Evolutionary conservation across 768 basidiomycete species (phyloP).

Genomic region (Chiua virens): DNA sequence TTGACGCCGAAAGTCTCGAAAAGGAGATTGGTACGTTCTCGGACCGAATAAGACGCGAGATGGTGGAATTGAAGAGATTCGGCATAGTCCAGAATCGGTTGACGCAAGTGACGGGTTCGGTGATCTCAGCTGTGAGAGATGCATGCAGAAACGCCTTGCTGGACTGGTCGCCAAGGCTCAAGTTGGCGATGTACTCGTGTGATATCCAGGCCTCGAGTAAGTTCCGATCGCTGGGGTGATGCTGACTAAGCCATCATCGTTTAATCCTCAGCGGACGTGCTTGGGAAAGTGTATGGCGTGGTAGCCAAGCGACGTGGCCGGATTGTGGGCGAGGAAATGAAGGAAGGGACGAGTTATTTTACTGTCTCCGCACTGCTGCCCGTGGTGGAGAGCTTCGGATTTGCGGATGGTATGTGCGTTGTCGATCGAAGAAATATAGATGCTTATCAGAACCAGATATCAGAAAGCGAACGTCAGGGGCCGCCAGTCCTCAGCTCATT

Average conservation of each 20-base stretch:
- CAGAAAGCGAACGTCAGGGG: constrained; percentile 92
- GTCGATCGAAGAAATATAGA: neutral
- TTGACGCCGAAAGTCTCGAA: constrained; percentile 58
- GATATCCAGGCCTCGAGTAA: constrained; percentile 97
- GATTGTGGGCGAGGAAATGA: constrained; percentile 98
- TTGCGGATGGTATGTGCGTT: constrained; percentile 77
- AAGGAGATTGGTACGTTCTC: constrained; percentile 63
- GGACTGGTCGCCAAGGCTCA: constrained; percentile 96
- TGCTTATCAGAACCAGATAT: constrained; percentile 61
- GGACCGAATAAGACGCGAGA: neutral
- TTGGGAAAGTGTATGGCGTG: constrained; percentile 97
- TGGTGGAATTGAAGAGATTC: constrained; percentile 12
- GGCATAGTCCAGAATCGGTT: constrained; percentile 70
- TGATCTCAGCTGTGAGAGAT: constrained; percentile 87
- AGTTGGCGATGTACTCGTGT: constrained; percentile 98
- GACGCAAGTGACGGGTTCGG: constrained; percentile 85
- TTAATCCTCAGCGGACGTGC: constrained; percentile 73
- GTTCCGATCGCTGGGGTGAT: constrained; percentile 29
- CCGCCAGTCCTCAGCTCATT: constrained; percentile 94
- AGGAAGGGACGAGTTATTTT: constrained; percentile 95
- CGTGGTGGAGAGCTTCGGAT: constrained; percentile 96
- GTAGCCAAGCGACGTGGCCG: constrained; percentile 88
- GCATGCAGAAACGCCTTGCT: constrained; percentile 86
- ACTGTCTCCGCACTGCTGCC: constrained; percentile 88
- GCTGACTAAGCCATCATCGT: constrained; percentile 7